A percentile compares a stretch with the other conserved stretches of the same genome.
Evolutionary conservation across 768 basidiomycete genomes (phyloP).

Genomic region (Serendipita sp.): DNA sequence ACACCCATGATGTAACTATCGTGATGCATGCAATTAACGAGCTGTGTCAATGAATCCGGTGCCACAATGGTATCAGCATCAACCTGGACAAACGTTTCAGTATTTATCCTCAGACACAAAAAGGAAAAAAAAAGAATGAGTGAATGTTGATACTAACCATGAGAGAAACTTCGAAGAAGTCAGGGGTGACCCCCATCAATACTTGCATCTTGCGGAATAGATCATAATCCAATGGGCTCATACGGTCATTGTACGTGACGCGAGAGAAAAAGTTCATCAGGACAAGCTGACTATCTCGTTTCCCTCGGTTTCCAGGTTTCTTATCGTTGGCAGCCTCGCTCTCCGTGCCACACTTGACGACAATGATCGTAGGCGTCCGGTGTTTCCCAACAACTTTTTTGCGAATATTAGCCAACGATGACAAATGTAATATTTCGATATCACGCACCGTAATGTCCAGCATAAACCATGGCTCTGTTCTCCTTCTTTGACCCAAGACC

Average conservation of each 20-base stretch:
- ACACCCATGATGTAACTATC: constrained; percentile 99
- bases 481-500: constrained; percentile 78
- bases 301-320: constrained; percentile 96
- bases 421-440: background rate
- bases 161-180: constrained; percentile 91
- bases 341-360: constrained; percentile 95
- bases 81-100: constrained; percentile 37
- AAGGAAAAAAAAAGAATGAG: background rate
- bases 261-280: constrained; percentile 99
- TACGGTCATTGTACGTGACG: constrained; percentile 98
- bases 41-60: constrained; percentile 71
- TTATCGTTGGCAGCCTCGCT: constrained; percentile 63
- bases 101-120: constrained; percentile 6
- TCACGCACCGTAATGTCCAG: constrained; percentile 91
- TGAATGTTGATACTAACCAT: constrained; percentile 49
- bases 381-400: constrained; percentile 58
- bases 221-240: constrained; percentile 95
- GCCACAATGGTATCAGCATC: constrained; percentile 97
- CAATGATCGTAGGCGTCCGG: constrained; percentile 81
- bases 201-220: constrained; percentile 92
- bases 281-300: constrained; percentile 95
- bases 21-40: constrained; percentile 98
- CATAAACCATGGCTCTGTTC: constrained; percentile 96
- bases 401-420: background rate
- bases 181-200: constrained; percentile 97